Evolutionary conservation across 176 grass and related monocot species (phyloP), one percentile per base, ranked within the genome.

Genomic region (Cenchrus americanus): DNA sequence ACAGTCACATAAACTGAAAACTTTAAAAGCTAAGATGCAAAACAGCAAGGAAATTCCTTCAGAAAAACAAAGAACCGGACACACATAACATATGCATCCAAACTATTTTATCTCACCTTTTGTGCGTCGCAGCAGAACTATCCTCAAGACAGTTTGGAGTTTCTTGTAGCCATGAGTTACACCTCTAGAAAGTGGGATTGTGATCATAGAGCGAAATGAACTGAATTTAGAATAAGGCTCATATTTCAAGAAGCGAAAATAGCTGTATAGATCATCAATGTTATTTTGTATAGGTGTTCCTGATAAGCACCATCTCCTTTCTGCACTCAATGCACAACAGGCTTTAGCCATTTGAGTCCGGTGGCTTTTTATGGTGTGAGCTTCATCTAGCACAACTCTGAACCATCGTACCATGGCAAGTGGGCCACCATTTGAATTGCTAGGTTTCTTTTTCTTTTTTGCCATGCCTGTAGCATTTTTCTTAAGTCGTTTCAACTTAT

Each of bases 291-390:
- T 94, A 23, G 95, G 90, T 69, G 92, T 97, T 63, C 95, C 95
- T 80, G 95, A 94, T 87, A 98, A 83, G 64, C 95, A 98, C 95
- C 95, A 98, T 81, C 92, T 90, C 68, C 95, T 82, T 84, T 93
- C 88, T 19, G 95, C 88, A 55, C 85, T 86, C 24, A 94, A 75
- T 61, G 86, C 92, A 68, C 87, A 91, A 71, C 95, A 98, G 49
- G 88, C 92, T 84, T 73, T 89, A 76, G 95, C 88, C 51, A 89
- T 89, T 76, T 86, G 85, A 61, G 95, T 94, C 37, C 80, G 84
- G 65, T 93, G 68, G 73, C 93, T 91, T 82, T 98, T 98, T 86
- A 98, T 98, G 17, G 87, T 93, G 66, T 98, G 95, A 79, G 95
- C 92, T 91, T 98, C 95, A 82, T 98, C 95, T 23, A 98, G 84